Evolutionary conservation across 2,329 filamentous ascomycete genomes (phyloP).

Genomic region (Ophioceras dolichostomum): DNA sequence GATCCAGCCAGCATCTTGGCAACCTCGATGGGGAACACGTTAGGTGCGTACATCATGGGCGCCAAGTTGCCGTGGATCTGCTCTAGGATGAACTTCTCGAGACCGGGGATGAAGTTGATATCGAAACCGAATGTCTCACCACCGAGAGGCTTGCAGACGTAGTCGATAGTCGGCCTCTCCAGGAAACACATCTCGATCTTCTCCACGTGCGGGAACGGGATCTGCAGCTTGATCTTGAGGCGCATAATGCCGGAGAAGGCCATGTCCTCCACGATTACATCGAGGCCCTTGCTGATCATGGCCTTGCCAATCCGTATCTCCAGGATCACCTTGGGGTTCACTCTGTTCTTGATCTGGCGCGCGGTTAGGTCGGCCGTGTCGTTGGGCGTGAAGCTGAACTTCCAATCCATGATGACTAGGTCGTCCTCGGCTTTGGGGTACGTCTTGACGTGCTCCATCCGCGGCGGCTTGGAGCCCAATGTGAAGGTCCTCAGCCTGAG

Average conservation of each 20-base stretch:
- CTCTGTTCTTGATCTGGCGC: conserved; percentile 82
- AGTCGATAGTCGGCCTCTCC: conserved; percentile 80
- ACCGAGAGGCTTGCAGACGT: conserved; percentile 93
- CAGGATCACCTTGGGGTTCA: conserved; percentile 92
- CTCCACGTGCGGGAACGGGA: conserved; percentile 91
- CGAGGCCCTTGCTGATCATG: conserved; percentile 91
- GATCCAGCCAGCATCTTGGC: conserved; percentile 96
- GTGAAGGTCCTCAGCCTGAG: conserved; percentile 89
- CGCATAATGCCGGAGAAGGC: conserved; percentile 92
- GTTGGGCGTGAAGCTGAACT: conserved; percentile 97
- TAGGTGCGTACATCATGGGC: conserved; percentile 97
- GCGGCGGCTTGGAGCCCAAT: conserved; percentile 85
- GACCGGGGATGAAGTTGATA: conserved; percentile 95
- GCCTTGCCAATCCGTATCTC: conserved; percentile 93
- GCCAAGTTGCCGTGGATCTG: conserved; percentile 89
- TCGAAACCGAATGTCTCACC: conserved; percentile 95
- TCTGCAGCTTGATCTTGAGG: conserved; percentile 92
- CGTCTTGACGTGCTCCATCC: conserved; percentile 95
- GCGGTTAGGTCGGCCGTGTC: conserved; percentile 86
- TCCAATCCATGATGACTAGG: conserved; percentile 98
- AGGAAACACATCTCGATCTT: conserved; percentile 92
- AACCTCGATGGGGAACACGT: conserved; percentile 96
- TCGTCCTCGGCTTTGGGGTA: conserved; percentile 95
- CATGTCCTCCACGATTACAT: conserved; percentile 97
- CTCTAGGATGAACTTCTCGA: conserved; percentile 88